Conservation (phyloP, 805 yeast genomes). For the Suhomyces faveliae region DNA sequence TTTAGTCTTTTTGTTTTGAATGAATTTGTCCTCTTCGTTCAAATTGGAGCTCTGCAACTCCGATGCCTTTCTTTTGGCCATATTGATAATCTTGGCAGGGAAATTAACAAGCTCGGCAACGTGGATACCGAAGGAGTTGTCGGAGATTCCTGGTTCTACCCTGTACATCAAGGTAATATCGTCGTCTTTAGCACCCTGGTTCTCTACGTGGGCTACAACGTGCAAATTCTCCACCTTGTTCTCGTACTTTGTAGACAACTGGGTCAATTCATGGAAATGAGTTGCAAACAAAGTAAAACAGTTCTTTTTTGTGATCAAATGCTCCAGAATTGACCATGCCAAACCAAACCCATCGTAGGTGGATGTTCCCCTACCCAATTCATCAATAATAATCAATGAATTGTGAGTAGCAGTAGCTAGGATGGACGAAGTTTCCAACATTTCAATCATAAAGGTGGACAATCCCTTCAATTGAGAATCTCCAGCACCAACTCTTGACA, state of each 20-base stretch:
- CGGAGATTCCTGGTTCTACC: conserved; percentile 95
- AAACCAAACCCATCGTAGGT: conserved; percentile 96
- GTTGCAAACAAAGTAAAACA: conserved; percentile 93
- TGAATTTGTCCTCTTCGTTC: conserved; percentile 37
- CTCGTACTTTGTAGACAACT: conserved; percentile 58
- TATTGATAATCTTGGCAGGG: conserved; percentile 82
- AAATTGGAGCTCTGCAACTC: conserved; percentile 68
- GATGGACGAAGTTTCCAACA: conserved; percentile 91
- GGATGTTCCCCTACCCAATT: conserved; percentile 88
- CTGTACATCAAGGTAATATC: conserved; percentile 87
- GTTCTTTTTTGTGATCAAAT: conserved; percentile 64
- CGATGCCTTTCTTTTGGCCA: conserved; percentile 93
- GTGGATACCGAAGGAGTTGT: conserved; percentile 95
- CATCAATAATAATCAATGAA: conserved; percentile 87
- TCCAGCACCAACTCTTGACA: conserved; percentile 98
- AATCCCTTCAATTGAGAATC: conserved; percentile 97
- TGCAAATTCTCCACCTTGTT: conserved; percentile 75
- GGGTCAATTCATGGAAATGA: conserved; percentile 94
- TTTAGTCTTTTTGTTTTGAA: conserved; percentile 48
- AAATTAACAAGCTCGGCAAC: conserved; percentile 95
- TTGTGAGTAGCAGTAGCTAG: conserved; percentile 73
- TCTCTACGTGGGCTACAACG: conserved; percentile 87
- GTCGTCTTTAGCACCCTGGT: conserved; percentile 40
- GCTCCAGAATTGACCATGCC: conserved; percentile 95
- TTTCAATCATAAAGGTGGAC: conserved; percentile 94